Base-by-base conservation (phyloP, 31 red algal genomes). In the Bonnemaisonia californica region DNA sequence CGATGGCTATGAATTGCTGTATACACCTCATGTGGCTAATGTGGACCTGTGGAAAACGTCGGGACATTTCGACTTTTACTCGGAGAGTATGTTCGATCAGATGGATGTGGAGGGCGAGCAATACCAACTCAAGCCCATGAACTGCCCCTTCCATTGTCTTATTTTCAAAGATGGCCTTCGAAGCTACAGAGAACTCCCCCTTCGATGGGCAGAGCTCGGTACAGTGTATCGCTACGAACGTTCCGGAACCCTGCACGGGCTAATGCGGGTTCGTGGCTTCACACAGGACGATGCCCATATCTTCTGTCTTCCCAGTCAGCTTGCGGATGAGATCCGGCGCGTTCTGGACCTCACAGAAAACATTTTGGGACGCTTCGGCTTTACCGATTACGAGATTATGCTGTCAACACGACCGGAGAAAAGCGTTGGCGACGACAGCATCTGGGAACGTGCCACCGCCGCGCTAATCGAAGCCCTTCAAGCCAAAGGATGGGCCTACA, bases 211-310 rank as follows among this genome's bases (percentile, higher is more conserved):
- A 16, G 98, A 99, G 77, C 67, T 99, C 54, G 98, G 98, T 40
- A 99, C 98, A 3, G 98, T 99, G 26, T 99, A 99, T 70, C 73
- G 98, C 31, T 99, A 96, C 71, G 98, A 99, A 39, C 87, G 94
- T 34, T 94, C 90, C 55, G 98, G 98, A 29, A 96, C 93, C 3
- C 54, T 99, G 62, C 98, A 99, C 80, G 98, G 98, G 7, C 85
- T 99, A 41, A 96, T 96, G 91, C 77, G 98, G 40, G 98, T 99
- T 38, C 94, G 98, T 23, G 98, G 98, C 21, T 99, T 99, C 64
- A 99, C 98, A 18, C 98, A 99, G 57, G 98, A 99, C 86, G 98
- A 99, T 82, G 98, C 98, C 1, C 98, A 99, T 65, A 96, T 99
- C 29, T 99, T 99, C 58, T 99, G 98, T 82, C 55, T 94, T 35